These are phyloP conservation scores for Cladosporium sp. DNA, from an alignment of 2,329 filamentous ascomycete genomes.

Conservation along the genomic window DNA sequence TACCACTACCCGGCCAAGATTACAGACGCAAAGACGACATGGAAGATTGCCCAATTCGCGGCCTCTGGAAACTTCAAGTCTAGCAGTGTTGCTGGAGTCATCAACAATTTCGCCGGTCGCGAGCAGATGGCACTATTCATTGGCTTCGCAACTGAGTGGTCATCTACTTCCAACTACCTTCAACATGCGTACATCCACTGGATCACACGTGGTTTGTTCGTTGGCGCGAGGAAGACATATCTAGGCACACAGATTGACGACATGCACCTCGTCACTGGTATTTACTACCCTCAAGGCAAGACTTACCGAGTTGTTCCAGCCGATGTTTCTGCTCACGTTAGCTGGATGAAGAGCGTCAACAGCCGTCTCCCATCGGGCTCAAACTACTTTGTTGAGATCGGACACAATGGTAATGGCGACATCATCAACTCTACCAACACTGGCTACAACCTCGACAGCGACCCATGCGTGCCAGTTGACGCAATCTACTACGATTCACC, in stretches of 20 bases:
- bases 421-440: slow-evolving; percentile 28
- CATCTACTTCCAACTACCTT: slow-evolving; percentile 53
- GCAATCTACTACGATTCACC: slow-evolving; percentile 37
- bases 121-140: slow-evolving; percentile 62
- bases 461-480: slow-evolving; percentile 27
- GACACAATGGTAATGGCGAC: slow-evolving; percentile 55
- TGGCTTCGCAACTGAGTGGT: slow-evolving; percentile 50
- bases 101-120: slow-evolving; percentile 53
- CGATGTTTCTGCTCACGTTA: slow-evolving; percentile 46
- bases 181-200: slow-evolving; percentile 62
- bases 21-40: slow-evolving; percentile 50
- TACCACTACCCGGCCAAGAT: slow-evolving; percentile 58
- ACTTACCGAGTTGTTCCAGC: slow-evolving; percentile 47
- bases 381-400: slow-evolving; percentile 50
- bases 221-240: slow-evolving; percentile 54
- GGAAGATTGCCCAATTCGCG: slow-evolving; percentile 52
- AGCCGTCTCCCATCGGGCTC: slow-evolving; percentile 50
- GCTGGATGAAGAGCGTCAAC: slow-evolving; percentile 42
- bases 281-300: slow-evolving; percentile 41
- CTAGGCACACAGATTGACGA: slow-evolving; percentile 59
- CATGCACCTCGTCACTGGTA: slow-evolving; percentile 50
- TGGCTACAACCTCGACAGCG: slow-evolving; percentile 14
- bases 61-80: slow-evolving; percentile 38
- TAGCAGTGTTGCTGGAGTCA: slow-evolving; percentile 52
- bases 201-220: slow-evolving; percentile 56